Evolutionary conservation across 2,329 filamentous ascomycete genomes (phyloP).

Genomic region (Aspergillus versicolor): DNA sequence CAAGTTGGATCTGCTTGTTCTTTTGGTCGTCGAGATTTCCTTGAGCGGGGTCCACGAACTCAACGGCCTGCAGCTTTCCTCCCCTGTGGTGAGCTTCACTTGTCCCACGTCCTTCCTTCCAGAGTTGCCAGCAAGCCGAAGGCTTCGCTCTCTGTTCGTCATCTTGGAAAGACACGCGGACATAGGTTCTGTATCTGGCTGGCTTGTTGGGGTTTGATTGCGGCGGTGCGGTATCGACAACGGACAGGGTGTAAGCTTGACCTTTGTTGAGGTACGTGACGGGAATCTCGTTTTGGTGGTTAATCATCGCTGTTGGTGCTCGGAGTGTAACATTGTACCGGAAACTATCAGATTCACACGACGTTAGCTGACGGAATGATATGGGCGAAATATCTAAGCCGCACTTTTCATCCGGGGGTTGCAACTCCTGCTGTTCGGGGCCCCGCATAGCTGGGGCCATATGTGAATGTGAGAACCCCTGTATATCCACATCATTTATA

Average conservation of each 20-base stretch:
- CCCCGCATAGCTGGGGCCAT: slow-evolving; percentile 30
- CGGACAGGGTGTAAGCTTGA: slow-evolving; percentile 84
- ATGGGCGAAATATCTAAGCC: slow-evolving; percentile 15
- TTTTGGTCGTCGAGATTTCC: slow-evolving; percentile 56
- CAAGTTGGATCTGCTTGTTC: slow-evolving; percentile 65
- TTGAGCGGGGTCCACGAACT: slow-evolving; percentile 74
- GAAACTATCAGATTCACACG: slow-evolving; percentile 55
- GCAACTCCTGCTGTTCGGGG: slow-evolving; percentile 27
- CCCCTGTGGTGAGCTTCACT: slow-evolving; percentile 94
- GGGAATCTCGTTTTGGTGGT: slow-evolving; percentile 83
- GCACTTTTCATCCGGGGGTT: slow-evolving; percentile 54
- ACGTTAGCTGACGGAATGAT: slow-evolving; percentile 16
- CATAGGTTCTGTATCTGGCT: slow-evolving; percentile 79
- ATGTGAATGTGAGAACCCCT: slow-evolving; percentile 56
- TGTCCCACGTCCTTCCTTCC: slow-evolving; percentile 95
- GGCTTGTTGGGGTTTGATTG: slow-evolving; percentile 59
- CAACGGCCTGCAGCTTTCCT: slow-evolving; percentile 88
- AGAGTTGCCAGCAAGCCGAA: slow-evolving; percentile 80
- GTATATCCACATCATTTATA: slow-evolving; percentile 55
- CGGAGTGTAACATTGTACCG: slow-evolving; percentile 88
- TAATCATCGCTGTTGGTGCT: slow-evolving; percentile 91
- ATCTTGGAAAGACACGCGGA: slow-evolving; percentile 96
- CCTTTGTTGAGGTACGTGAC: slow-evolving; percentile 99
- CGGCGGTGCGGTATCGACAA: slow-evolving; percentile 72
- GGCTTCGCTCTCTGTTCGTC: slow-evolving; percentile 87